A percentile compares a stretch with the other conserved stretches of the same genome.
These are phyloP conservation scores for Salix brachista DNA, from an alignment of 345 rosid species.

Conservation along the genomic window DNA sequence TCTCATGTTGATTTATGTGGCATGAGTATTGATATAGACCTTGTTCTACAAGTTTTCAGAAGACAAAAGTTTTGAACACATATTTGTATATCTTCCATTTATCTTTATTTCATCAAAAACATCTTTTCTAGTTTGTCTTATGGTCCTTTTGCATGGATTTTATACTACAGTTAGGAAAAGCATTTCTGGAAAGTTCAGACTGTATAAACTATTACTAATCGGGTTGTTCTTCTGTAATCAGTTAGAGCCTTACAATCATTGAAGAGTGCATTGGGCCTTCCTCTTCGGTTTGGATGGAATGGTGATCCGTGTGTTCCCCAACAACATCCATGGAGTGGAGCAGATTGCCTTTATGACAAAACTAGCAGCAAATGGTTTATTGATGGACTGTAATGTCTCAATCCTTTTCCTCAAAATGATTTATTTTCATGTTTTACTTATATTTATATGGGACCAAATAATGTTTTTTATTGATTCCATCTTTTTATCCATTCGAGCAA, in stretches of 20 bases:
- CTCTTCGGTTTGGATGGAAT: constrained; percentile 94
- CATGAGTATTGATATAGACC: not conserved
- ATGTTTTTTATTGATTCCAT: not conserved
- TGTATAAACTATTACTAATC: constrained; percentile 14
- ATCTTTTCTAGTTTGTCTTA: not conserved
- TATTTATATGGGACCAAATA: not conserved
- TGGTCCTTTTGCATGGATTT: not conserved
- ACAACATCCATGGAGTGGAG: constrained; percentile 99
- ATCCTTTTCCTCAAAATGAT: constrained; percentile 20
- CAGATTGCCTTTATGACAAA: constrained; percentile 68
- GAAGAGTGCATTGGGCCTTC: constrained; percentile 75
- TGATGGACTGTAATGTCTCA: constrained; percentile 80
- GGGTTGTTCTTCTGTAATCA: constrained; percentile 32
- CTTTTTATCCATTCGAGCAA: not conserved
- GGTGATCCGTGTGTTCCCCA: constrained; percentile 99
- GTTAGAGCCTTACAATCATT: constrained; percentile 68
- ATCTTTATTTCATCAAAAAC: not conserved
- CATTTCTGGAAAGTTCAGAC: constrained; percentile 4
- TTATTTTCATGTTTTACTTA: constrained; percentile 3
- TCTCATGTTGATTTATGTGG: not conserved
- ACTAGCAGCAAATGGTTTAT: constrained; percentile 78
- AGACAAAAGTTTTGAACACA: not conserved
- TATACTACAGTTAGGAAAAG: not conserved
- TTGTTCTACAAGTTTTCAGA: not conserved
- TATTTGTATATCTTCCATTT: not conserved